Evolutionary conservation across 2,329 filamentous ascomycete species (phyloP).

Genomic region (Exophiala viscosa): DNA sequence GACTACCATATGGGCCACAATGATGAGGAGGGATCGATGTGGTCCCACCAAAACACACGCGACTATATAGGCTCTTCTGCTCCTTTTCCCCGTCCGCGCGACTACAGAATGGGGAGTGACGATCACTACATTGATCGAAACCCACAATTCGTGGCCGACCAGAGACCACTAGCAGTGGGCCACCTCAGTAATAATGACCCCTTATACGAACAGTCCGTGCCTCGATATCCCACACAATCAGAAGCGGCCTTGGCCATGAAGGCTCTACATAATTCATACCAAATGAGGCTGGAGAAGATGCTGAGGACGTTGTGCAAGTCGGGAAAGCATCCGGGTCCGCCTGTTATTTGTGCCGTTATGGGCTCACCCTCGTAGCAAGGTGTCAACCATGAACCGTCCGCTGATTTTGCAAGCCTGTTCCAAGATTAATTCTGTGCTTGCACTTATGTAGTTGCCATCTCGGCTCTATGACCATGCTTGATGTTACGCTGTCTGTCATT

Average conservation of each 20-base stretch:
- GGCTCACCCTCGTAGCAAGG: too few relatives aligned
- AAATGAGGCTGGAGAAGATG: too few relatives aligned
- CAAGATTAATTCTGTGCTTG: background rate
- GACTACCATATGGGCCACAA: slow-evolving; percentile 30
- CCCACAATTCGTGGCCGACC: slow-evolving; percentile 28
- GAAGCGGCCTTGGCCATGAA: slow-evolving; percentile 27
- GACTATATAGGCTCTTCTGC: slow-evolving; percentile 27
- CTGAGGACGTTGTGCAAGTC: too few relatives aligned
- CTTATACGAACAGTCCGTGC: slow-evolving; percentile 22
- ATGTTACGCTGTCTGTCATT: too few relatives aligned
- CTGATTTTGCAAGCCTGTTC: too few relatives aligned
- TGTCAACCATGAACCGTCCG: too few relatives aligned
- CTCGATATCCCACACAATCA: slow-evolving; percentile 25
- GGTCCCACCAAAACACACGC: slow-evolving; percentile 19
- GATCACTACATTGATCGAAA: slow-evolving; percentile 26
- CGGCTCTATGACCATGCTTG: too few relatives aligned
- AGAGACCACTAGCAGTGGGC: slow-evolving; percentile 27
- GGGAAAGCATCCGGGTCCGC: too few relatives aligned
- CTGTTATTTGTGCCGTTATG: too few relatives aligned
- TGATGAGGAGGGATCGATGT: slow-evolving; percentile 25
- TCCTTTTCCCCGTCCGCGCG: slow-evolving; percentile 28
- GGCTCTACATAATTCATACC: slow-evolving; percentile 22
- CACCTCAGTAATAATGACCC: slow-evolving; percentile 28
- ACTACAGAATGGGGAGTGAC: slow-evolving; percentile 25
- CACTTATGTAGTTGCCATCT: background rate